Base-by-base conservation (phyloP, 1,284 basidiomycete species). In the Xerocomus amazonicus region DNA sequence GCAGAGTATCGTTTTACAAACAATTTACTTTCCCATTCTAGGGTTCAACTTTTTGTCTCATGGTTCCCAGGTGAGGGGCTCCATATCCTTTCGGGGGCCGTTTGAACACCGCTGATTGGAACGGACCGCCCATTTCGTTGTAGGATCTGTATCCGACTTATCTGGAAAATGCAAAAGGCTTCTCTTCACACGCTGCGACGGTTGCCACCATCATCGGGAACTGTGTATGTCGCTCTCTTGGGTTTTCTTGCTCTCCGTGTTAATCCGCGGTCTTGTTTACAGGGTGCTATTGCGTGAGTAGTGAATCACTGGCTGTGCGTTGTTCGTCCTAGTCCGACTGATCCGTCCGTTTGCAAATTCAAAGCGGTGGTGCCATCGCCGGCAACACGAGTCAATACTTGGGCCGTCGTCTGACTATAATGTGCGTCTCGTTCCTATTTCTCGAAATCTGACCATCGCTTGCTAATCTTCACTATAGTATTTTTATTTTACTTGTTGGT, bases 31-130 rank as follows among this genome's bases (percentile, higher is more conserved):
- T 51, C 19, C 19, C 14, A 48, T 51, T 27, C 50, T 63, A 81
- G 87, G 88, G 16, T 94, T 97, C 79, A 97, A 95, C 73, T 97
- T 97, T 75, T 75, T 95, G 55, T 90, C 89, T 4, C 92, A 94
- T 69, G 90, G 90, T 10, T 91, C 87, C 47, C 90, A 90, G 63
- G 76, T 65, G 43, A 65, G 57, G 9, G 36, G 12, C 12, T 37
- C 33, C 17, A 14, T 6, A n/a, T 3, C 16, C 1, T 45, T 61
- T 85, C 27, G 84, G 83, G 16, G 89, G 90, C 67, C 78, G 90
- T 4, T n/a, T 26, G 19, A 19, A 16, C 8, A 14, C 34, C 35
- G n/a, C 16, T 51, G 28, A 53, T 48, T 6, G 14, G 26, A 32
- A 41, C 19, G 16, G 33, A 37, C 13, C 13, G 4, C 10, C 91